Evolutionary conservation across 2,329 filamentous ascomycete species (phyloP).

Genomic region (Fusarium tuaranense): DNA sequence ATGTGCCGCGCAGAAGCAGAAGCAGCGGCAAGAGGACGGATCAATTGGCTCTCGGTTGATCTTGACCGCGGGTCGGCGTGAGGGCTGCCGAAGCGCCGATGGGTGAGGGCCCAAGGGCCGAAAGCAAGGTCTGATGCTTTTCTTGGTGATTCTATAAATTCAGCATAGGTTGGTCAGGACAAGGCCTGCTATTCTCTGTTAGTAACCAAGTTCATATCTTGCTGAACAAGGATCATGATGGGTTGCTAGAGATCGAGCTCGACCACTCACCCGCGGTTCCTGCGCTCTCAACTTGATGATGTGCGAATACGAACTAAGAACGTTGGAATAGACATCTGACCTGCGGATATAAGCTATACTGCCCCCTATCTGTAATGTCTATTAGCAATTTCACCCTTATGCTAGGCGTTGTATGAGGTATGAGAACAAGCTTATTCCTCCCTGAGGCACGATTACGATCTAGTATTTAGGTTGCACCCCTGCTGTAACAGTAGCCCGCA

Average conservation of each 20-base stretch:
- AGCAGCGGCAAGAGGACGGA: neutral
- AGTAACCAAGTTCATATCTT: neutral
- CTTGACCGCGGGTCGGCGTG: neutral
- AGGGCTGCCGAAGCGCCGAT: constrained; percentile 19
- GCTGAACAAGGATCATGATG: neutral
- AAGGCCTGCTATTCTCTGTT: neutral
- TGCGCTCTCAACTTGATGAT: neutral
- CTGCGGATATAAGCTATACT: neutral
- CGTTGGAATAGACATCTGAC: neutral
- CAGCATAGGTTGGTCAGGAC: neutral
- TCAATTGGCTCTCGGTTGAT: neutral
- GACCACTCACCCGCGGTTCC: neutral
- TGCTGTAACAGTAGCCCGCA: neutral
- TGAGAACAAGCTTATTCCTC: neutral
- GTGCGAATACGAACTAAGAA: neutral
- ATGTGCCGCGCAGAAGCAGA: neutral
- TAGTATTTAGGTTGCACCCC: neutral
- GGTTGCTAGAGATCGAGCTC: neutral
- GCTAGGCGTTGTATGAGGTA: neutral
- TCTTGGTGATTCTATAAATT: neutral
- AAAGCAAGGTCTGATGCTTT: neutral
- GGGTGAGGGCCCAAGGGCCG: neutral
- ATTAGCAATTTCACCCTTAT: neutral
- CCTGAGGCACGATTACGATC: neutral
- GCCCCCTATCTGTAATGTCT: neutral